phyloP scores from a whole-genome alignment of 2,329 filamentous ascomycete species.

The Diaporthe humulicola region DNA sequence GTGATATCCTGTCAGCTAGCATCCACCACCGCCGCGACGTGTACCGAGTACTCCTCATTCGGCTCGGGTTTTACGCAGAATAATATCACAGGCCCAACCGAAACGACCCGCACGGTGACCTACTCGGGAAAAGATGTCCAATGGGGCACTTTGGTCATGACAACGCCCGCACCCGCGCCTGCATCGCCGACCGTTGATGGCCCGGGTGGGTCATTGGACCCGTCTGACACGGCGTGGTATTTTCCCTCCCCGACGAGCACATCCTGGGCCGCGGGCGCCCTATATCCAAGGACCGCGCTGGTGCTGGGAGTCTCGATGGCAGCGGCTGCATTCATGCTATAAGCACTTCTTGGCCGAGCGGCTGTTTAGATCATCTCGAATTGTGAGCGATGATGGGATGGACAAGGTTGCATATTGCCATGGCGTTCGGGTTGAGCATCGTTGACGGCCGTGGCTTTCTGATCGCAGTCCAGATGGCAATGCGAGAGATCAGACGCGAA shows the following conservation, averaged over 20 bases:
- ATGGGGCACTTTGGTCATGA: conserved; percentile 61
- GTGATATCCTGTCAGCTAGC: conserved; percentile 58
- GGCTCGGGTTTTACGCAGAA: conserved; percentile 55
- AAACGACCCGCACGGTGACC: conserved; percentile 60
- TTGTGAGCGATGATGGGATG: background rate
- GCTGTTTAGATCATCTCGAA: background rate
- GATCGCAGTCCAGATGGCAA: background rate
- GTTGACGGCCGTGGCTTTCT: background rate
- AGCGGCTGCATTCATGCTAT: background rate
- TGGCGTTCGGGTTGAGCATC: conserved; percentile 30
- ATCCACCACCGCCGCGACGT: conserved; percentile 59
- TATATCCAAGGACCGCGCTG: background rate
- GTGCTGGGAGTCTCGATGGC: conserved; percentile 2
- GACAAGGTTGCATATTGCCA: background rate
- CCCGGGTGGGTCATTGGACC: conserved; percentile 27
- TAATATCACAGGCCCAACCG: conserved; percentile 56
- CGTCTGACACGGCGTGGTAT: conserved; percentile 40
- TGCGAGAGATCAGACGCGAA: background rate
- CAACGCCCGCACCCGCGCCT: conserved; percentile 50
- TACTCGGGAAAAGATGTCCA: conserved; percentile 56
- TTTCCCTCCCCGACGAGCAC: conserved; percentile 37
- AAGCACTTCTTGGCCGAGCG: background rate
- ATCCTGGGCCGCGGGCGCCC: conserved; percentile 4
- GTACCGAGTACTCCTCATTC: conserved; percentile 63
- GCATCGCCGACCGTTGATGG: conserved; percentile 36